Evolutionary conservation across 2,329 filamentous ascomycete species (phyloP).

Genomic region (Mariannaea elegans): DNA sequence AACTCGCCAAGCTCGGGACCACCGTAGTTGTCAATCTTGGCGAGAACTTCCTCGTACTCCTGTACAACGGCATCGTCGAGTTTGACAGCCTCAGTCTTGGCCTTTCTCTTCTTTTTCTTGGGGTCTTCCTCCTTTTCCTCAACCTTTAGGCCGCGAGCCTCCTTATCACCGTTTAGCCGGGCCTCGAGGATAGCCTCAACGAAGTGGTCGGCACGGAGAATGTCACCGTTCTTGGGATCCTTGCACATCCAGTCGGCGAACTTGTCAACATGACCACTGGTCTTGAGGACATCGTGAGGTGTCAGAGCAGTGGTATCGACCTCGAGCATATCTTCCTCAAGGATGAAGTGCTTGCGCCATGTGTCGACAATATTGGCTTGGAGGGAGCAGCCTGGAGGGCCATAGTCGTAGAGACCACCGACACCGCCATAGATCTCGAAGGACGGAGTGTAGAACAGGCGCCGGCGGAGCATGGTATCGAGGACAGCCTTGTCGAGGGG

Average conservation of each 20-base stretch:
- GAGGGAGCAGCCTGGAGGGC: conserved; percentile 85
- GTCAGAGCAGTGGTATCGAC: conserved; percentile 95
- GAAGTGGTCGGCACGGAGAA: conserved; percentile 94
- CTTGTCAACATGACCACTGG: conserved; percentile 95
- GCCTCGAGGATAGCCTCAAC: conserved; percentile 93
- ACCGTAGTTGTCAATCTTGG: conserved; percentile 94
- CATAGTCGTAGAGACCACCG: conserved; percentile 91
- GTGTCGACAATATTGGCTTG: conserved; percentile 88
- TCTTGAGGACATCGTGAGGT: conserved; percentile 93
- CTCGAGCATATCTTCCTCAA: conserved; percentile 95
- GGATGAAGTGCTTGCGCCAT: conserved; percentile 93
- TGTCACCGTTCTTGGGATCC: conserved; percentile 96
- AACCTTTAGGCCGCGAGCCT: conserved; percentile 85
- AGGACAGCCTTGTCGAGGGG: conserved; percentile 84
- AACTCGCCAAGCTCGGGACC: conserved; percentile 86
- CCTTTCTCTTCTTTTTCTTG: conserved; percentile 90
- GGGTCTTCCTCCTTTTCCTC: conserved; percentile 77
- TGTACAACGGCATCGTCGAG: conserved; percentile 85
- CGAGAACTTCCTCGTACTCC: conserved; percentile 91
- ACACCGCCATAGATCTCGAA: conserved; percentile 97
- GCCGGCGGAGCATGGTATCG: conserved; percentile 86
- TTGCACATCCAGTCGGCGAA: conserved; percentile 99
- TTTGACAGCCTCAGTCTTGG: conserved; percentile 80
- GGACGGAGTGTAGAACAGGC: conserved; percentile 92
- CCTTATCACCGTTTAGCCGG: conserved; percentile 88